These are phyloP conservation scores for Meripilus lineatus DNA, from an alignment of 1,284 basidiomycete species.

Conservation along the genomic window DNA sequence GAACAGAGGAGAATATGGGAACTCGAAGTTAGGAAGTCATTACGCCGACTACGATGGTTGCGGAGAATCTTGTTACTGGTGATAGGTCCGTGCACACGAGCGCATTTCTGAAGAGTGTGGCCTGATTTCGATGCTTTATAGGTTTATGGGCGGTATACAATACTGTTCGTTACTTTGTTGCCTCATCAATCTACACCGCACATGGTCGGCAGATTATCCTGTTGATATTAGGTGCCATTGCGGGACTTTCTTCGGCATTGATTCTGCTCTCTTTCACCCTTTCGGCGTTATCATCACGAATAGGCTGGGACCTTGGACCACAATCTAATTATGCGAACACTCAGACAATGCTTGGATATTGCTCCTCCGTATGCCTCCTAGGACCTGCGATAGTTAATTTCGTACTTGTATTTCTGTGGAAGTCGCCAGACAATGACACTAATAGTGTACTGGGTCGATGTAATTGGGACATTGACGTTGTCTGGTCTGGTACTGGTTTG, in stretches of 20 bases:
- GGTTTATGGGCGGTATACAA: constrained; percentile 57
- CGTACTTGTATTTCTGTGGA: constrained; percentile 47
- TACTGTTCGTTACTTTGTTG: constrained; percentile 57
- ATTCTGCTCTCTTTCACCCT: constrained; percentile 39
- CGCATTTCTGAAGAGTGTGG: constrained; percentile 2
- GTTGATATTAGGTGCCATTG: constrained; percentile 54
- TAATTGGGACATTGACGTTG: constrained; percentile 55
- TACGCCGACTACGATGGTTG: constrained; percentile 35
- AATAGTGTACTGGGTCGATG: constrained; percentile 45
- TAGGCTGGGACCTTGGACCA: constrained; percentile 29
- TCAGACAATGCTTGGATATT: constrained; percentile 32
- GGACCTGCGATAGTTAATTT: constrained; percentile 50
- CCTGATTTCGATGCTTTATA: constrained; percentile 20
- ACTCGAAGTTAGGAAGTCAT: constrained; percentile 30
- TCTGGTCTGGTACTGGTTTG: constrained; percentile 44
- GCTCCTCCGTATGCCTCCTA: constrained; percentile 44
- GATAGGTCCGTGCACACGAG: constrained; percentile 31
- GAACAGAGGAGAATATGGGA: constrained; percentile 39
- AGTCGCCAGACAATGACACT: constrained; percentile 29
- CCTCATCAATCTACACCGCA: constrained; percentile 38
- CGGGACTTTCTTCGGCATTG: constrained; percentile 54
- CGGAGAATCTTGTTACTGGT: constrained; percentile 38
- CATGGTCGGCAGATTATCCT: constrained; percentile 35
- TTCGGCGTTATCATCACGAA: constrained; percentile 36
- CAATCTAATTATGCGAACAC: constrained; percentile 19